phyloP scores from a whole-genome alignment of 1,139 yeast genomes.

The Wickerhamiella infanticola region DNA sequence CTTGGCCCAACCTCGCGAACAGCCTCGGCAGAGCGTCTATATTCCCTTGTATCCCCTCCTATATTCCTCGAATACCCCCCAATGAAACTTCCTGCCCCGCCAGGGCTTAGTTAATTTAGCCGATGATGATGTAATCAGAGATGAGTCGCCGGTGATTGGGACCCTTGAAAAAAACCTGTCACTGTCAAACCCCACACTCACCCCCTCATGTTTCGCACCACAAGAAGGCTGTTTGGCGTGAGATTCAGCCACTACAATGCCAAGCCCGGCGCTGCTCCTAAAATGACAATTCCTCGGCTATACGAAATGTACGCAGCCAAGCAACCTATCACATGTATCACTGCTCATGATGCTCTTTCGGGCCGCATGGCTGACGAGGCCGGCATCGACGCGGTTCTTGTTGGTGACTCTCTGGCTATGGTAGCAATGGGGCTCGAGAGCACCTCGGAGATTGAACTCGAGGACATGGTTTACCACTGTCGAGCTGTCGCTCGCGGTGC shows the following conservation, averaged over 20 bases:
- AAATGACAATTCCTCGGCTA: slow-evolving; percentile 31
- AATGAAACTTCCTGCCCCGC: too few relatives aligned
- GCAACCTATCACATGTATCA: slow-evolving; percentile 55
- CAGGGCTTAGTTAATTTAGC: too few relatives aligned
- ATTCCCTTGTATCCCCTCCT: too few relatives aligned
- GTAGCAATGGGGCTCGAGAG: slow-evolving; percentile 70
- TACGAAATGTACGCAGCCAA: slow-evolving; percentile 27
- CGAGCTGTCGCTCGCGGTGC: slow-evolving; percentile 65
- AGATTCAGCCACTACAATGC: slow-evolving; percentile 11
- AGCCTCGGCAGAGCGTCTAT: too few relatives aligned
- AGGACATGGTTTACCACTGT: slow-evolving; percentile 67
- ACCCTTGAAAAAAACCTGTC: too few relatives aligned
- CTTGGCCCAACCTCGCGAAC: too few relatives aligned
- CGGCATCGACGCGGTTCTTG: slow-evolving; percentile 51
- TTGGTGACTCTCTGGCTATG: slow-evolving; percentile 93
- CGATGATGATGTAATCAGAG: too few relatives aligned
- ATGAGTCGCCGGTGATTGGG: too few relatives aligned
- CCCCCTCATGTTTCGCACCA: background rate
- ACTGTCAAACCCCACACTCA: background rate
- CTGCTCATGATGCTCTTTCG: slow-evolving; percentile 80
- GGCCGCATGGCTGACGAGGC: slow-evolving; percentile 58
- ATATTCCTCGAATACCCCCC: too few relatives aligned
- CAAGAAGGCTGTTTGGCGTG: background rate
- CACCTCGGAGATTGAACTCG: slow-evolving; percentile 58
- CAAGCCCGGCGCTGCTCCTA: slow-evolving; percentile 9